Evolutionary conservation across 805 yeast species (phyloP), one percentile per base, ranked within the genome.

Genomic region (Allodekkera sacchari): DNA sequence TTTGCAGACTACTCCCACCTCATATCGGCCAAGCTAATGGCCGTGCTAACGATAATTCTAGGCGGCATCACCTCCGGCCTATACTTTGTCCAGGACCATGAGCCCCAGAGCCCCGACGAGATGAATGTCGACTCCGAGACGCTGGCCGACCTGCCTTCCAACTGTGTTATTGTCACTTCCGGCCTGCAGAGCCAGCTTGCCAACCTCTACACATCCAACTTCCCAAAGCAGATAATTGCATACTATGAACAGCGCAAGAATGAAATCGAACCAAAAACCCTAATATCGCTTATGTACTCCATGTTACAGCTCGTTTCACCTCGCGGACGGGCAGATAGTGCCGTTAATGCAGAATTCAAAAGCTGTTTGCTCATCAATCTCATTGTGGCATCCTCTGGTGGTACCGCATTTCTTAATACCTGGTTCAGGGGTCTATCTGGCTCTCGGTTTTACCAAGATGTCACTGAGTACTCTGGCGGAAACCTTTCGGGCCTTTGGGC

Each of bases 311-410:
- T 47, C 12, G 37, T 47, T 4, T 23, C 44, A 8, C 42, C 43
- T 4, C 33, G 26, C 7, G 18, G 29, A 11, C 29, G 22, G 8
- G 13, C 28, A 5, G 15, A 23, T 20, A 29, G 26, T 25, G 15
- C 34, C 10, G 17, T 39, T 3, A 50, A 45, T 25, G 18, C 35
- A 12, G 32, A 39, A 3, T 30, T 42, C 23, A 46, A 45, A 26
- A 43, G 36, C 22, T 39, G 38, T 17, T 31, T 51, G 2, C 30
- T 50, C 15, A 48, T 48, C 10, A 43, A 37, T 18, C 25, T 50
- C 30, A 44, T 51, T 12, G 54, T 51, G 8, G 44, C 48, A 1
- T 43, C 49, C n/a, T n/a, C n/a, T n/a, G n/a, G n/a, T n/a, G n/a
- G n/a, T n/a, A n/a, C n/a, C n/a, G n/a, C n/a, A n/a, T 25, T 25